phyloP scores from a whole-genome alignment of 2,329 filamentous ascomycete species.

The Xylaria digitata region DNA sequence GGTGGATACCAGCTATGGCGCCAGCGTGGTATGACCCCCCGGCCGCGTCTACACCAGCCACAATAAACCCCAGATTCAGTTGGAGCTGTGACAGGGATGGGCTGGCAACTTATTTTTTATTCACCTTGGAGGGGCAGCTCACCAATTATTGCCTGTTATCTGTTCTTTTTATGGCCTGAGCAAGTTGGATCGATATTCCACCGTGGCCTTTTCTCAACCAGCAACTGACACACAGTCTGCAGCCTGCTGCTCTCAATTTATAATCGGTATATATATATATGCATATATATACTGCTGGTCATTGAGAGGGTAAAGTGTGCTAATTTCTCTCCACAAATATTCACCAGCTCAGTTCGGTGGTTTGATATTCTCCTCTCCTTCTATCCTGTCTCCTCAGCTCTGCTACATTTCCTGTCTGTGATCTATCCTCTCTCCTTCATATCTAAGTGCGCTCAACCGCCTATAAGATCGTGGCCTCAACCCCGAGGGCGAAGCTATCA shows the following conservation, averaged over 20 bases:
- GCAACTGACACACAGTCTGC: conserved; percentile 3
- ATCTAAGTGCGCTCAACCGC: conserved; percentile 23
- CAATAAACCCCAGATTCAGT: conserved; percentile 41
- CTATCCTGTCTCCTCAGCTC: conserved; percentile 9
- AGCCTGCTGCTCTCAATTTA: conserved; percentile 31
- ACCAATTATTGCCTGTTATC: conserved; percentile 33
- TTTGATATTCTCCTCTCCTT: conserved; percentile 9
- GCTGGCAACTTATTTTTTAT: conserved; percentile 7
- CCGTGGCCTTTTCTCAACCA: conserved; percentile 56
- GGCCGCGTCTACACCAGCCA: conserved; percentile 34
- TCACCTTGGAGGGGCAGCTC: conserved; percentile 32
- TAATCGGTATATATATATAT: too few relatives aligned
- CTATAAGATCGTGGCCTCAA: conserved; percentile 21
- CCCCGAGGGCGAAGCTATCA: conserved; percentile 46
- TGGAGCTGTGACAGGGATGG: conserved; percentile 28
- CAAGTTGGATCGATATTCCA: conserved; percentile 49
- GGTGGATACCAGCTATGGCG: neutral
- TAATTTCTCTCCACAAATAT: conserved; percentile 13
- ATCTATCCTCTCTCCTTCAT: neutral
- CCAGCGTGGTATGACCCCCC: too few relatives aligned
- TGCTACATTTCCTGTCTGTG: conserved; percentile 6
- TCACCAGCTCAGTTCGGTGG: neutral
- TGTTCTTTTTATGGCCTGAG: conserved; percentile 32
- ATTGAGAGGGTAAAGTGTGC: conserved; percentile 3
- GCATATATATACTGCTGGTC: conserved; percentile 7